Evolutionary conservation across 1,284 basidiomycete species (phyloP).

Genomic region (Gymnopus androsaceus): DNA sequence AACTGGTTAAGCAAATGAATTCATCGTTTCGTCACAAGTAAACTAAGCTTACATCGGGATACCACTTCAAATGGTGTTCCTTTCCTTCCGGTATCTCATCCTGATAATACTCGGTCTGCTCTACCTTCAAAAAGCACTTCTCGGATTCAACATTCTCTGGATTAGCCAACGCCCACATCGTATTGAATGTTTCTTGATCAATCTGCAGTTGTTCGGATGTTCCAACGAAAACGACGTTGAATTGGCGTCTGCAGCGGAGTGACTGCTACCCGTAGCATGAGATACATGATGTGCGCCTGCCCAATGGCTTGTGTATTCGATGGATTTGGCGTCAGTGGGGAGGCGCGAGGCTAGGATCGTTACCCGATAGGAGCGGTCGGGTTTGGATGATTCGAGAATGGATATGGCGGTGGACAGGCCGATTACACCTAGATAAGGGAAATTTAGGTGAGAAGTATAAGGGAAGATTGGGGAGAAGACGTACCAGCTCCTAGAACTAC

Average conservation of each 20-base stretch:
- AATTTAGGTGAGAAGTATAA: not conserved
- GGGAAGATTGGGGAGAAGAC: not conserved
- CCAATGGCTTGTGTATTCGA: slow-evolving; percentile 76
- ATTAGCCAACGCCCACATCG: slow-evolving; percentile 70
- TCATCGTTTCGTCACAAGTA: not conserved
- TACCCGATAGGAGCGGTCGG: slow-evolving; percentile 56
- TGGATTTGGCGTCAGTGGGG: slow-evolving; percentile 66
- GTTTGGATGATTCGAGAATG: slow-evolving; percentile 52
- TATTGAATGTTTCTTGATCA: slow-evolving; percentile 67
- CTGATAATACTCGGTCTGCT: slow-evolving; percentile 60
- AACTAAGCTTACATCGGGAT: slow-evolving; percentile 58
- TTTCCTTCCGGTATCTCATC: slow-evolving; percentile 38
- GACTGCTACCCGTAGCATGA: slow-evolving; percentile 32
- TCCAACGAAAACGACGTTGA: not conserved
- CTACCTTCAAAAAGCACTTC: slow-evolving; percentile 60
- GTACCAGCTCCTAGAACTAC: slow-evolving; percentile 12
- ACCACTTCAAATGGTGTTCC: slow-evolving; percentile 47
- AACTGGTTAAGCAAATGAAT: slow-evolving; percentile 41
- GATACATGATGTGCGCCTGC: slow-evolving; percentile 77
- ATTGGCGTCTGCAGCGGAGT: not conserved
- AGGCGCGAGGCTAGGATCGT: slow-evolving; percentile 68
- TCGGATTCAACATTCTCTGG: slow-evolving; percentile 53
- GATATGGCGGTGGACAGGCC: slow-evolving; percentile 72
- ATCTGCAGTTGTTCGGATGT: slow-evolving; percentile 4
- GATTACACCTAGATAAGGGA: slow-evolving; percentile 40